Percentiles rank a stretch among this genome's conserved stretches.
Conservation (phyloP, 208 protist genomes). For the Leishmania braziliensis region DNA sequence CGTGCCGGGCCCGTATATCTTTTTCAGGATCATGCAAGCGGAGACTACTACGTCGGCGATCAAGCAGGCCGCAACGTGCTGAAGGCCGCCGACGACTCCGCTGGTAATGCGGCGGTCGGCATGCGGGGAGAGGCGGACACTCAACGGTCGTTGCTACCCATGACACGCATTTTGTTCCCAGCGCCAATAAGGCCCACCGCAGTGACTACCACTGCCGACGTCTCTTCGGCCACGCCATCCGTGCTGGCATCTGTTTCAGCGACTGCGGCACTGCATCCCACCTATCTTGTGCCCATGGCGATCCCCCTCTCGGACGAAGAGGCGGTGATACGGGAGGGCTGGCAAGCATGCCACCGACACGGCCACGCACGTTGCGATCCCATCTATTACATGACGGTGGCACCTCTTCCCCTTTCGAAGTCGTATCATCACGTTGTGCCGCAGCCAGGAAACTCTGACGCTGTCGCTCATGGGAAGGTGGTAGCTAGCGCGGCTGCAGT, state of each 20-base stretch:
- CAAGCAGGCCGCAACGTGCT: constrained; percentile 25
- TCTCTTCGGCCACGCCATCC: background rate
- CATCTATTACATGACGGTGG: constrained; percentile 23
- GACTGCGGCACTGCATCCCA: constrained; percentile 21
- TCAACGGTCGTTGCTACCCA: constrained; percentile 28
- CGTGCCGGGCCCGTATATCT: constrained; percentile 48
- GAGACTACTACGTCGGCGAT: constrained; percentile 42
- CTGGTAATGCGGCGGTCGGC: background rate
- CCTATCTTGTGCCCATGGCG: constrained; percentile 51
- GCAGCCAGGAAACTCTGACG: constrained; percentile 2
- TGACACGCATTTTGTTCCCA: constrained; percentile 57
- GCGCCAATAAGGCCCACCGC: constrained; percentile 12
- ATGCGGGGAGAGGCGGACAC: background rate
- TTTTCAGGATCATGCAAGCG: constrained; percentile 24
- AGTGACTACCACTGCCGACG: background rate
- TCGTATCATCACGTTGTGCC: constrained; percentile 31
- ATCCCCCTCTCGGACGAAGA: constrained; percentile 30
- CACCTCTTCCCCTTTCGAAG: constrained; percentile 20
- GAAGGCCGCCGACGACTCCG: background rate
- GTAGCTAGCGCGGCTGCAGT: background rate
- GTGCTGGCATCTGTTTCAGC: background rate
- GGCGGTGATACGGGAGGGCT: constrained; percentile 20
- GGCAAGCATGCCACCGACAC: constrained; percentile 35
- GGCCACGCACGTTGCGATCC: constrained; percentile 30
- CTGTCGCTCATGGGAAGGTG: background rate